These are phyloP conservation scores for Penicillium canariense DNA, from an alignment of 495 filamentous ascomycete genomes.

Conservation along the genomic window DNA sequence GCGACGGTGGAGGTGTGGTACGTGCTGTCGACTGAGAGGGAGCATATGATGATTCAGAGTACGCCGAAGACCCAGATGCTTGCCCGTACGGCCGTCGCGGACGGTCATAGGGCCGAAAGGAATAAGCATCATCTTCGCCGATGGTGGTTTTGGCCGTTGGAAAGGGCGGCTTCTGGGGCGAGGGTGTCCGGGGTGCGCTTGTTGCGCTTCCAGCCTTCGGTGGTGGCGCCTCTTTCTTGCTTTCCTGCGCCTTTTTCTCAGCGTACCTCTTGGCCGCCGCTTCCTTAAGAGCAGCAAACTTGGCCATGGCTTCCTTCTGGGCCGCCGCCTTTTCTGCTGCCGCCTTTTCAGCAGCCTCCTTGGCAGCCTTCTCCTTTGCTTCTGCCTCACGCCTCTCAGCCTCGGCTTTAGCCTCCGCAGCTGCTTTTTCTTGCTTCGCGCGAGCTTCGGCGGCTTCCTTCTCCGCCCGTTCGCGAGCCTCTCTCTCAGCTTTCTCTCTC, in stretches of 20 bases:
- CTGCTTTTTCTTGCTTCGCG: constrained; percentile 26
- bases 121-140: constrained; percentile 65
- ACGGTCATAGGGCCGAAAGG: constrained; percentile 80
- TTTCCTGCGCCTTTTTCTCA: constrained; percentile 46
- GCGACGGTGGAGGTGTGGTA: constrained; percentile 78
- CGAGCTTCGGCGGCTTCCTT: constrained; percentile 35
- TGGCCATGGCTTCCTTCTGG: constrained; percentile 48
- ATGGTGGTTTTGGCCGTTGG: constrained; percentile 65
- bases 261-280: constrained; percentile 45
- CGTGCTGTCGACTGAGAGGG: constrained; percentile 78
- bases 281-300: constrained; percentile 46
- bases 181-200: constrained; percentile 41
- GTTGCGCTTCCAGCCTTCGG: constrained; percentile 26
- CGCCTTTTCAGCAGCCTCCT: constrained; percentile 46
- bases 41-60: constrained; percentile 82
- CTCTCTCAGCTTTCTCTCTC: constrained; percentile 44
- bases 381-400: constrained; percentile 41
- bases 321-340: constrained; percentile 43
- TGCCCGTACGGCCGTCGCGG: constrained; percentile 53
- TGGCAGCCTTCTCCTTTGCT: constrained; percentile 34
- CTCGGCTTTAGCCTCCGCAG: constrained; percentile 36
- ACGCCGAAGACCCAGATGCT: constrained; percentile 58
- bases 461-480: constrained; percentile 43
- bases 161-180: constrained; percentile 56
- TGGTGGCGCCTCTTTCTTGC: constrained; percentile 33